Base-by-base conservation (phyloP, 1,284 basidiomycete species). In the Ustilago crameri region DNA sequence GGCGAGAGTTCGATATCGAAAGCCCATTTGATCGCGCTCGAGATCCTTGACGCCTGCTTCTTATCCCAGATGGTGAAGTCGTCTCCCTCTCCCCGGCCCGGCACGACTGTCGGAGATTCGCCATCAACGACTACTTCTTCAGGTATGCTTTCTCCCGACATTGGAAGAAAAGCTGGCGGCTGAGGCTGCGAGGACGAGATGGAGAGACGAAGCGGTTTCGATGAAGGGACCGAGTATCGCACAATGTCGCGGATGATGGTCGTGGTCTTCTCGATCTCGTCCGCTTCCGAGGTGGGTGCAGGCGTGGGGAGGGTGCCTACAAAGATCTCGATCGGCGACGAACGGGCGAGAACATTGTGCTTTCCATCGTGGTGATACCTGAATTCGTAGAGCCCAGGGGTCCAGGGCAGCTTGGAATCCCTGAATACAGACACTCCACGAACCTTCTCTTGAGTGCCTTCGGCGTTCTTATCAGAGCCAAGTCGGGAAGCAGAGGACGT, bases 11-110 rank as follows among this genome's bases (percentile, higher is more conserved):
- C 95, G 38, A 97, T 90, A 34, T 87, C 89, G 81, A 95, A 96
- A 9, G 91, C 88, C 80, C 91, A 88, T 74, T 90, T 86, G 69
- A 95, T 90, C 20, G 89, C 90, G 20, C 85, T 84, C 40, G 90
- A 90, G 75, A 98, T 97, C 45, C 92, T 88, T 83, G 89, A 90
- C 24, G 95, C 95, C 84, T 98, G 95, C 40, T 86, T 86, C 72
- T 91, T 89, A 3, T 91, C 90, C 93, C 94, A 97, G 85, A 98
- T 93, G 42, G 89, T 88, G 83, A 98, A 98, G 84, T 98, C 94
- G 80, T 98, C 94, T 0, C 89, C 88, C 80, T 95, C 92, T 46
- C 30, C 20, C 14, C 23, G 59, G 1, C 27, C 44, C 9, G 10
- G 8, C 58, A 27, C 54, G 38, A 35, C 47, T 41, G 48, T 49